A percentile compares a stretch with the other conserved stretches of the same genome.
Conservation (phyloP, 2,329 filamentous ascomycete species). For the Sclerotiophoma versabilis region DNA sequence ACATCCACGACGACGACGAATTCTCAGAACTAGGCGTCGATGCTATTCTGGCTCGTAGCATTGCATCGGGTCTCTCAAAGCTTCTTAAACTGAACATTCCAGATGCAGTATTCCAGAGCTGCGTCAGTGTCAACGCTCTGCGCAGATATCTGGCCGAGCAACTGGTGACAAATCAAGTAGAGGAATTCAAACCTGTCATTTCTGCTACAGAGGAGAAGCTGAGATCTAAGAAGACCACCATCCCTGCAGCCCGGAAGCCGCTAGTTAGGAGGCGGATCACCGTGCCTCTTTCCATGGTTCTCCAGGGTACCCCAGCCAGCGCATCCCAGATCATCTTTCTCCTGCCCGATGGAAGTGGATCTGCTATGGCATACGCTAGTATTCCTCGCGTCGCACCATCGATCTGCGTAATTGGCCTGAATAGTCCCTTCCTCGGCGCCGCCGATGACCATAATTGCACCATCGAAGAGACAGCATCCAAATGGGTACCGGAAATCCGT, state of each 20-base stretch:
- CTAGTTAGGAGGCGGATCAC: neutral
- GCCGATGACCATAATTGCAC: constrained; percentile 34
- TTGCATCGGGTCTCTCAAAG: neutral
- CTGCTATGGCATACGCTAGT: constrained; percentile 52
- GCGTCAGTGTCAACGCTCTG: neutral
- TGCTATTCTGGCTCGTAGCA: neutral
- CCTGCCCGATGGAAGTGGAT: constrained; percentile 59
- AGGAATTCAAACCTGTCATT: neutral
- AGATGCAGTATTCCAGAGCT: neutral
- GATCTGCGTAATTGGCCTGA: constrained; percentile 61
- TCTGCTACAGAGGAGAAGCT: neutral
- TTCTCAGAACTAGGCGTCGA: neutral
- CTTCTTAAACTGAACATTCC: neutral
- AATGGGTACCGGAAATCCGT: constrained; percentile 55
- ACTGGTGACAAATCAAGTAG: neutral
- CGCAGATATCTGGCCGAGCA: neutral
- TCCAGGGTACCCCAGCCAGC: neutral
- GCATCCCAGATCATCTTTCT: constrained; percentile 47
- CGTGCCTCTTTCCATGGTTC: neutral
- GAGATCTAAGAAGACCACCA: too few species aligned
- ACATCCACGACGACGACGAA: neutral
- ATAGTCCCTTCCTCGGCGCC: constrained; percentile 49
- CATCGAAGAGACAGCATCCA: constrained; percentile 40
- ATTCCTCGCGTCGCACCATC: constrained; percentile 30
- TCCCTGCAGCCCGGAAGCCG: neutral